Evolutionary conservation across 352 stramenopile genomes (phyloP).

Genomic region (Phytophthora pini): DNA sequence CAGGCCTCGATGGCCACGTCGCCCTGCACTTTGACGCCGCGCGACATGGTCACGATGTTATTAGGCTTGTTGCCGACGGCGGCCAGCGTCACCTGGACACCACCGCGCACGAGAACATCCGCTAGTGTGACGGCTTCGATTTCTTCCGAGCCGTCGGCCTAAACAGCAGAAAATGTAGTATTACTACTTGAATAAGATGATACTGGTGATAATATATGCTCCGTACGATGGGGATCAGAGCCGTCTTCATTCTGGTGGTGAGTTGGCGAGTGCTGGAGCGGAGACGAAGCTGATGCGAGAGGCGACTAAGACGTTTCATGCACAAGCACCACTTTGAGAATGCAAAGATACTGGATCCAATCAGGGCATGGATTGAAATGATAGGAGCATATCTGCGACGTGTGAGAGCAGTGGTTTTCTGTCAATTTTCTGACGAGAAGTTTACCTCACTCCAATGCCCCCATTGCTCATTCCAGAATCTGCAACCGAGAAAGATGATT

Average conservation of each 20-base stretch:
- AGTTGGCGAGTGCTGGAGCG: conserved; percentile 1
- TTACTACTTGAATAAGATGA: conserved; percentile 4
- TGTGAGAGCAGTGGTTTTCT: too few species aligned
- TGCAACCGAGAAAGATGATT: too few species aligned
- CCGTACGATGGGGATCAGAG: conserved; percentile 49
- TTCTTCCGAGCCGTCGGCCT: conserved; percentile 86
- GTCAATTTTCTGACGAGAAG: too few species aligned
- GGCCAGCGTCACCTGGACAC: conserved; percentile 71
- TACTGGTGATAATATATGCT: background rate
- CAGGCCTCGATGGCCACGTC: conserved; percentile 73
- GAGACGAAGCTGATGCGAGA: conserved; percentile 9
- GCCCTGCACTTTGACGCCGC: conserved; percentile 71
- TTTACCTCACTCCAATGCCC: too few species aligned
- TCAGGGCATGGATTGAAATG: background rate
- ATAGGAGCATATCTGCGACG: background rate
- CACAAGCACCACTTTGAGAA: conserved; percentile 5
- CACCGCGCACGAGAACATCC: conserved; percentile 75
- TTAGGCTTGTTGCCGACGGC: conserved; percentile 59
- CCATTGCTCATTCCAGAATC: too few species aligned
- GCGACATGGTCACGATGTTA: conserved; percentile 82
- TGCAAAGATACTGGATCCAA: conserved; percentile 24
- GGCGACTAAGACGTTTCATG: conserved; percentile 19
- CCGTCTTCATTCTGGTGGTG: conserved; percentile 33
- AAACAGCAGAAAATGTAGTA: background rate
- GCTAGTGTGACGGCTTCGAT: conserved; percentile 82